phyloP scores from a whole-genome alignment of 2,329 filamentous ascomycete genomes.

The Penicillium capsulatum region DNA sequence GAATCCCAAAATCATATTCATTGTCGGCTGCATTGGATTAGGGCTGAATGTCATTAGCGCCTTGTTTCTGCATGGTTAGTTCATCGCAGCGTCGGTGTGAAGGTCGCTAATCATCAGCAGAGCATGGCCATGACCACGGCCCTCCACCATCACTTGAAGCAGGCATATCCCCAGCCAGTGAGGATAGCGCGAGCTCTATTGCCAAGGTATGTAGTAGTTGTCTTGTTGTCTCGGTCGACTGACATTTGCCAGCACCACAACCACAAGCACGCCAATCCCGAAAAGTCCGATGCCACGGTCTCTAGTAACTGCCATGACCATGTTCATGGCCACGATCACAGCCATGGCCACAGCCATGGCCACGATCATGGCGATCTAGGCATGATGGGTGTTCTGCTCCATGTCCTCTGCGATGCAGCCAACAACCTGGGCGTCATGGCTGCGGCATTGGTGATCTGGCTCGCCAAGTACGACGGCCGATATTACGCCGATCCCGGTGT shows the following conservation, averaged over 20 bases:
- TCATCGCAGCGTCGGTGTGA: background rate
- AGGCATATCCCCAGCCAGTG: conserved; percentile 6
- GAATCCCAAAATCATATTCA: conserved; percentile 62
- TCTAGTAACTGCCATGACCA: conserved; percentile 10
- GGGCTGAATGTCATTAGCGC: conserved; percentile 64
- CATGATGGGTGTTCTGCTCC: conserved; percentile 66
- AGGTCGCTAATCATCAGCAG: conserved; percentile 10
- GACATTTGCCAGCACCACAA: conserved; percentile 18
- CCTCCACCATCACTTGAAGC: conserved; percentile 11
- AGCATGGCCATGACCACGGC: conserved; percentile 13
- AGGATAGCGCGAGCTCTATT: conserved; percentile 9
- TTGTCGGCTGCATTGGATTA: conserved; percentile 65
- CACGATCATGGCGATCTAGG: conserved; percentile 55
- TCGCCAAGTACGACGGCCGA: conserved; percentile 52
- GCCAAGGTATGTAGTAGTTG: conserved; percentile 9
- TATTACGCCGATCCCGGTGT: conserved; percentile 70
- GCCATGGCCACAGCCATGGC: conserved; percentile 10
- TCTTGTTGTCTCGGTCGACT: background rate
- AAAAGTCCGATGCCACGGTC: conserved; percentile 8
- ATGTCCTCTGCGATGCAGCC: conserved; percentile 67
- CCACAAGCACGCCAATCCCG: conserved; percentile 23
- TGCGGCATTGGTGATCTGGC: conserved; percentile 66
- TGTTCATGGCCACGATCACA: conserved; percentile 3
- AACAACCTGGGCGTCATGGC: conserved; percentile 75
- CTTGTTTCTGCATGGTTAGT: conserved; percentile 59